These are phyloP conservation scores for Naegleria gruberi DNA, from an alignment of 208 protist species.

Conservation along the genomic window DNA sequence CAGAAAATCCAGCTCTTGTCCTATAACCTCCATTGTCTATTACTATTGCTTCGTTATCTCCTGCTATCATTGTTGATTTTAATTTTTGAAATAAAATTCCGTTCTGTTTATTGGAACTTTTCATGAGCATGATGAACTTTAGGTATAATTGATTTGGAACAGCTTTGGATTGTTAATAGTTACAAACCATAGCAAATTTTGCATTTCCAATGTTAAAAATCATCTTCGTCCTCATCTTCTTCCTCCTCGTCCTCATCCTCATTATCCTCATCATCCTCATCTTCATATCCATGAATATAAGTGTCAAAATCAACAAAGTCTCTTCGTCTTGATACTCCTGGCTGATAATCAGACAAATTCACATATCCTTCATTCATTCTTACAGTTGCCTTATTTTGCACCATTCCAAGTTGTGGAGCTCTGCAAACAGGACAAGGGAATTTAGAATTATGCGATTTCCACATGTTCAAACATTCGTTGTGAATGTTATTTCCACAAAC, in stretches of 20 bases:
- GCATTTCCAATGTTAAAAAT: no score
- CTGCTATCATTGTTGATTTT: no score
- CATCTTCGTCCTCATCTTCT: no score
- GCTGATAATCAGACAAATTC: neutral
- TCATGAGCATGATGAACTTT: no score
- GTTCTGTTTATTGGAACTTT: no score
- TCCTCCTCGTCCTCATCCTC: neutral
- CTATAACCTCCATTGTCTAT: conserved; percentile 86
- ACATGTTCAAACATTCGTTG: neutral
- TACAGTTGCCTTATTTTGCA: neutral
- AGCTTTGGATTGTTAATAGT: no score
- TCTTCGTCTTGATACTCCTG: neutral
- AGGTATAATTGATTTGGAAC: no score
- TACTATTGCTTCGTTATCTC: no score
- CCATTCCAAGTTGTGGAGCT: neutral
- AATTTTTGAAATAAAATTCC: no score
- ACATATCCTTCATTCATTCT: neutral
- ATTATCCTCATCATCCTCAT: neutral
- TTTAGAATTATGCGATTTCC: neutral
- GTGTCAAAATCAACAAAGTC: no score
- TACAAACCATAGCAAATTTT: no score
- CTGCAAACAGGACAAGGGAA: neutral
- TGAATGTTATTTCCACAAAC: neutral
- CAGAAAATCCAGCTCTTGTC: conserved; percentile 85
- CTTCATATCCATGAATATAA: neutral